These are phyloP conservation scores for Fusarium sp. DNA, from an alignment of 2,329 filamentous ascomycete genomes.

Conservation along the genomic window DNA sequence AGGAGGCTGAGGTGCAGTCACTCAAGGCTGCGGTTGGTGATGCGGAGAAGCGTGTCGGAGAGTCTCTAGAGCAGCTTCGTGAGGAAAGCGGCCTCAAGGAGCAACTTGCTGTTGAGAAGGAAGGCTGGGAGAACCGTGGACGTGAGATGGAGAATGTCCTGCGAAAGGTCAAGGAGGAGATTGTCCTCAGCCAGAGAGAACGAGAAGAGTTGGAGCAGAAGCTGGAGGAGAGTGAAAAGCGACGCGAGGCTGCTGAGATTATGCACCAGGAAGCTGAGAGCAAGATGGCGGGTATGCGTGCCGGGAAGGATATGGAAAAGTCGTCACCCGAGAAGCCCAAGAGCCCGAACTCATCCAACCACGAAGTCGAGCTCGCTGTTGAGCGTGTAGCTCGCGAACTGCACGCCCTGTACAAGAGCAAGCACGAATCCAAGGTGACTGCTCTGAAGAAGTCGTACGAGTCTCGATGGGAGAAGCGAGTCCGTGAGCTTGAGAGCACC, in stretches of 20 bases:
- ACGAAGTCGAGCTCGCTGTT: slow-evolving; percentile 82
- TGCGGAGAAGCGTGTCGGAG: slow-evolving; percentile 89
- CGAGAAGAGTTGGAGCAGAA: slow-evolving; percentile 78
- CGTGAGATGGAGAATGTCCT: slow-evolving; percentile 86
- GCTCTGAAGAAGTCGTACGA: slow-evolving; percentile 88
- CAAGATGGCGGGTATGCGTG: slow-evolving; percentile 76
- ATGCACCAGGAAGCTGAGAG: slow-evolving; percentile 78
- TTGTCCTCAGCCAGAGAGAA: slow-evolving; percentile 79
- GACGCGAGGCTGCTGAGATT: slow-evolving; percentile 75
- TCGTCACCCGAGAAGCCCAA: slow-evolving; percentile 52
- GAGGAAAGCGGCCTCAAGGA: slow-evolving; percentile 77
- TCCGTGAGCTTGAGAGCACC: slow-evolving; percentile 76
- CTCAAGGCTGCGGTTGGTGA: slow-evolving; percentile 88
- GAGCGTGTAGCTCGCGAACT: slow-evolving; percentile 94
- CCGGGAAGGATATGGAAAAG: slow-evolving; percentile 60
- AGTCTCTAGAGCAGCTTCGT: slow-evolving; percentile 81
- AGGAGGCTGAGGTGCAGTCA: slow-evolving; percentile 88
- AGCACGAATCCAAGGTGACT: slow-evolving; percentile 95
- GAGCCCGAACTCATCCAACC: slow-evolving; percentile 47
- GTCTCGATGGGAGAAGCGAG: slow-evolving; percentile 85
- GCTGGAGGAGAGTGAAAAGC: slow-evolving; percentile 78
- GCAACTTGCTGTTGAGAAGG: slow-evolving; percentile 75
- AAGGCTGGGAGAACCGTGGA: slow-evolving; percentile 83
- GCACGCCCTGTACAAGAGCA: slow-evolving; percentile 92
- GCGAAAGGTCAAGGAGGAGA: slow-evolving; percentile 80